phyloP scores from a whole-genome alignment of 495 filamentous ascomycete genomes.

The Podospora anserina region DNA sequence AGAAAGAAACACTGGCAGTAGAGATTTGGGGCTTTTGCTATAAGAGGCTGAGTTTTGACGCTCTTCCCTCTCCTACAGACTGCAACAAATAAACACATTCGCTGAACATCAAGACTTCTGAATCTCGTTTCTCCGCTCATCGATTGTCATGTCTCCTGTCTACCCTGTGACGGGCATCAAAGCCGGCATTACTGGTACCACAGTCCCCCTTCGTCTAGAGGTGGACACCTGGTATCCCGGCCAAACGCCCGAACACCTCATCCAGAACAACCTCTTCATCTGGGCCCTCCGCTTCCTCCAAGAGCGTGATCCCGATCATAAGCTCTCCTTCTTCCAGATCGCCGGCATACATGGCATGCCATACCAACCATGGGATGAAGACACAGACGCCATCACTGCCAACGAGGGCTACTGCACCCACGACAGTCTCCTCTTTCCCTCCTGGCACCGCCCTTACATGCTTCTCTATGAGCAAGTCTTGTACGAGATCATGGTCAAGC shows the following conservation, averaged over 20 bases:
- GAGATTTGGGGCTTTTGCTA: too few species aligned
- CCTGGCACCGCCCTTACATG: conserved; percentile 3
- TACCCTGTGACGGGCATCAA: conserved; percentile 1
- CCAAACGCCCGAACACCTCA: neutral
- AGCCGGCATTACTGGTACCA: neutral
- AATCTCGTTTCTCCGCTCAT: neutral
- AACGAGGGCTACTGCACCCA: conserved; percentile 4
- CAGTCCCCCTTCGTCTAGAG: conserved; percentile 1
- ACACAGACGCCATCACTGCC: conserved; percentile 4
- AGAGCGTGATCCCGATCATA: neutral
- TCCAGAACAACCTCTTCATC: conserved; percentile 4
- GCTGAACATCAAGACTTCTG: neutral
- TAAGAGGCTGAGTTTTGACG: too few species aligned
- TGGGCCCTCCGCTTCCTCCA: neutral
- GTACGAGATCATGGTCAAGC: conserved; percentile 3
- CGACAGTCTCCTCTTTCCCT: conserved; percentile 1
- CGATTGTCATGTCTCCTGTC: neutral
- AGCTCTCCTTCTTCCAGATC: conserved; percentile 3
- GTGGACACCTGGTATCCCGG: conserved; percentile 5
- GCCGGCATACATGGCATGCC: neutral
- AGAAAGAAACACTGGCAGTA: too few species aligned
- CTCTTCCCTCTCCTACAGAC: too few species aligned
- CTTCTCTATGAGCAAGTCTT: conserved; percentile 6
- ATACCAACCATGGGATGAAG: conserved; percentile 1
- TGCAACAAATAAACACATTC: too few species aligned